A percentile compares a stretch with the other conserved stretches of the same genome.
Evolutionary conservation across 202 grass and related monocot species (phyloP).

Genomic region (Digitaria exilis): DNA sequence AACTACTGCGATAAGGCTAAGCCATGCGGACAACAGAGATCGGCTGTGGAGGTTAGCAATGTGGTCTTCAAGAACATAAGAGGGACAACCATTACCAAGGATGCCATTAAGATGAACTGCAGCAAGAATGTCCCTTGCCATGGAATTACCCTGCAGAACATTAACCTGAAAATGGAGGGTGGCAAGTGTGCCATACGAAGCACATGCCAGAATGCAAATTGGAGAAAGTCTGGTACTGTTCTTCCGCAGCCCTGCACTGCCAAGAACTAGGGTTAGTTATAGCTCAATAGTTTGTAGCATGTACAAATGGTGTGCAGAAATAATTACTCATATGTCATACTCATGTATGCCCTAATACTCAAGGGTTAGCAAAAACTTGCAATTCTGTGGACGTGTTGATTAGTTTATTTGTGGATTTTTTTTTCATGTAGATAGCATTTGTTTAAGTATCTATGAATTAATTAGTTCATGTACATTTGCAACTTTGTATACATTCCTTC

Average conservation of each 20-base stretch:
- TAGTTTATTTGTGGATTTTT: too few relatives aligned
- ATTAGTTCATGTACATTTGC: too few relatives aligned
- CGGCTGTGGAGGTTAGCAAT: constrained; percentile 59
- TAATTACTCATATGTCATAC: too few relatives aligned
- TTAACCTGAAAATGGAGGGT: constrained; percentile 45
- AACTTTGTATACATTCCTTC: too few relatives aligned
- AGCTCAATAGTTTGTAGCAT: background rate
- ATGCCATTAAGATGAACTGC: constrained; percentile 65
- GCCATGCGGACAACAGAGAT: constrained; percentile 46
- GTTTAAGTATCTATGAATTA: too few relatives aligned
- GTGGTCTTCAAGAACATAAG: constrained; percentile 65
- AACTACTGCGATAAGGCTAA: constrained; percentile 58
- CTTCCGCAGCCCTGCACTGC: constrained; percentile 45
- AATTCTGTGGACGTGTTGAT: too few relatives aligned
- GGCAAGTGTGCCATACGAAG: constrained; percentile 18
- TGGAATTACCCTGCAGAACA: constrained; percentile 57
- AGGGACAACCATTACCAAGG: constrained; percentile 58
- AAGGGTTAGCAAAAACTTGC: too few relatives aligned
- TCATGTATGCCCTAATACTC: too few relatives aligned
- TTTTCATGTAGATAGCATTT: too few relatives aligned
- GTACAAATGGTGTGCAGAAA: background rate
- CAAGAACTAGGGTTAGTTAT: background rate
- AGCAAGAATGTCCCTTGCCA: constrained; percentile 44
- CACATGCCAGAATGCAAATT: constrained; percentile 50
- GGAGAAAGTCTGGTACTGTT: constrained; percentile 53